These are phyloP conservation scores for Pholiota adiposa DNA, from an alignment of 1,284 basidiomycete genomes.

Conservation along the genomic window DNA sequence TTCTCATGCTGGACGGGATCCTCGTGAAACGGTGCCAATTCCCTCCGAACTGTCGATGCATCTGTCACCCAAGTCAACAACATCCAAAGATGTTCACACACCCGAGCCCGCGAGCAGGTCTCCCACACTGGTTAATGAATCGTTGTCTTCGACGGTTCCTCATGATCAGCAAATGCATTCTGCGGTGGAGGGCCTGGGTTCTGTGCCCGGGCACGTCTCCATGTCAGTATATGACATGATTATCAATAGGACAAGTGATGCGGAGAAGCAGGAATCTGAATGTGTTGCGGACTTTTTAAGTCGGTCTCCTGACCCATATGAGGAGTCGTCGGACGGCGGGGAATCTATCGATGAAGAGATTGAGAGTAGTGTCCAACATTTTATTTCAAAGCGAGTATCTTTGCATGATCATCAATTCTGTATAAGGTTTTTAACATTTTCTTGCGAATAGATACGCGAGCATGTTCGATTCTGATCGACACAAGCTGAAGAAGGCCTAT, in stretches of 20 bases:
- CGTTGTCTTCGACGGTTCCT: neutral
- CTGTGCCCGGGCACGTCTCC: neutral
- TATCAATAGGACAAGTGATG: neutral
- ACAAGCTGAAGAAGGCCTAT: slow-evolving; percentile 28
- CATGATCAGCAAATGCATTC: neutral
- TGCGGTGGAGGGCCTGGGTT: neutral
- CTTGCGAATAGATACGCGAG: slow-evolving; percentile 25
- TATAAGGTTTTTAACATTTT: neutral
- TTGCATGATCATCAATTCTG: neutral
- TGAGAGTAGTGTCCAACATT: neutral
- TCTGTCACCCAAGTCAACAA: neutral
- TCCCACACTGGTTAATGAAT: slow-evolving; percentile 6
- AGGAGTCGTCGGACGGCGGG: neutral
- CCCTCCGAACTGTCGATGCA: neutral
- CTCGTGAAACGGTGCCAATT: slow-evolving; percentile 2
- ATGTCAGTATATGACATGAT: neutral
- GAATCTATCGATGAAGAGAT: neutral
- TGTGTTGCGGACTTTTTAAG: neutral
- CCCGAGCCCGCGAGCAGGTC: slow-evolving; percentile 2
- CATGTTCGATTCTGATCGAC: slow-evolving; percentile 28
- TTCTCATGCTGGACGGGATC: neutral
- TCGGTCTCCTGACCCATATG: neutral
- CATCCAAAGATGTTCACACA: neutral
- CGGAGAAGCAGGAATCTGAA: neutral
- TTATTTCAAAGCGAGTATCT: slow-evolving; percentile 2